phyloP scores from a whole-genome alignment of 2,329 filamentous ascomycete genomes.

The Sporothrix schenckii region DNA sequence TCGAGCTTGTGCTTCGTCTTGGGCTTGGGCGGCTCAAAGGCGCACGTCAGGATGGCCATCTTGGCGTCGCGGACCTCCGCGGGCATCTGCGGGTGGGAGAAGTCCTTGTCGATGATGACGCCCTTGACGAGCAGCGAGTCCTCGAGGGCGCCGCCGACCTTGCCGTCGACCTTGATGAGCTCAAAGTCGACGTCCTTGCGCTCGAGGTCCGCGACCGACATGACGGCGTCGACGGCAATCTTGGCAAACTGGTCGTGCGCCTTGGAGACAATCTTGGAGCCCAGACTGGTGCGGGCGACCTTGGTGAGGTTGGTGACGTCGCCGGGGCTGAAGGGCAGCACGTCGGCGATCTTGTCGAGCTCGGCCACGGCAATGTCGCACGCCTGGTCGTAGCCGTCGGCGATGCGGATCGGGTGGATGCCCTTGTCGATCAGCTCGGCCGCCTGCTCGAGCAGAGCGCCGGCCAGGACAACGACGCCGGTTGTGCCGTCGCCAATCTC shows the following conservation, averaged over 20 bases:
- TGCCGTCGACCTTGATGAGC: constrained; percentile 98
- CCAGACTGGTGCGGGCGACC: constrained; percentile 92
- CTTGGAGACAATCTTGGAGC: constrained; percentile 99
- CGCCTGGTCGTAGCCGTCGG: constrained; percentile 95
- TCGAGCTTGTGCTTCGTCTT: constrained; percentile 99
- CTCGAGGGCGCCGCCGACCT: constrained; percentile 91
- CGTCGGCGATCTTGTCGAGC: constrained; percentile 90
- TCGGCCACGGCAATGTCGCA: constrained; percentile 95
- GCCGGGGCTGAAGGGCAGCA: constrained; percentile 79
- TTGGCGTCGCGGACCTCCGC: constrained; percentile 93
- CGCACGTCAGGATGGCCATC: constrained; percentile 95
- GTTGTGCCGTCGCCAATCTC: constrained; percentile 99
- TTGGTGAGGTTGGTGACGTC: constrained; percentile 86
- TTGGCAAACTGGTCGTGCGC: constrained; percentile 97
- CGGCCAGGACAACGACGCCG: constrained; percentile 93
- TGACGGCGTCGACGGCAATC: constrained; percentile 94
- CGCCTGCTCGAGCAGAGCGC: constrained; percentile 92
- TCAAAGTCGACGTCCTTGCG: constrained; percentile 98
- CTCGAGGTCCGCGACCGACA: constrained; percentile 94
- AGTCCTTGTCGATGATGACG: constrained; percentile 99
- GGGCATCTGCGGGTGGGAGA: constrained; percentile 99
- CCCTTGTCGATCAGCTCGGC: constrained; percentile 99
- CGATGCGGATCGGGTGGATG: constrained; percentile 97
- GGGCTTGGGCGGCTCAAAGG: constrained; percentile 97
- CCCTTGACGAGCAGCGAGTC: constrained; percentile 95